Conservation (phyloP, 1,139 yeast genomes). For the Protomyces lactucae-debilis region DNA sequence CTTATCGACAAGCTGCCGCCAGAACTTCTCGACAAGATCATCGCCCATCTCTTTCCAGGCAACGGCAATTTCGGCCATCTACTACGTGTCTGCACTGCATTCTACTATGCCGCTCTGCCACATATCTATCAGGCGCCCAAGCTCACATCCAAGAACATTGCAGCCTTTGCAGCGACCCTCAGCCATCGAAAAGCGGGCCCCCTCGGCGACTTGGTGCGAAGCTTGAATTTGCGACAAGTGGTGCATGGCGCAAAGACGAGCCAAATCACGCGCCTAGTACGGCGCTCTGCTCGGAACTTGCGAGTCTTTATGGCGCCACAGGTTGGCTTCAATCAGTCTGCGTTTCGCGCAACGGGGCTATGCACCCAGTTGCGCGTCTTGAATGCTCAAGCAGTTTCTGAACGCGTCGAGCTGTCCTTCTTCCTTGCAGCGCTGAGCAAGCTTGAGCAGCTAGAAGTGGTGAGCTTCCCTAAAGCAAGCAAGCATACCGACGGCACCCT, state of each 20-base stretch:
- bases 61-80: slow-evolving; percentile 46
- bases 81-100: slow-evolving; percentile 56
- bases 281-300: slow-evolving; percentile 64
- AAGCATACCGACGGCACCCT: slow-evolving; percentile 29
- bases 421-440: slow-evolving; percentile 64
- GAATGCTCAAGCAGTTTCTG: slow-evolving; percentile 85
- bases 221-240: slow-evolving; percentile 66
- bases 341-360: slow-evolving; percentile 67
- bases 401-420: slow-evolving; percentile 76
- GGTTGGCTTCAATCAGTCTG: slow-evolving; percentile 88
- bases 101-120: slow-evolving; percentile 58
- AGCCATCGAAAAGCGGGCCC: slow-evolving; percentile 34
- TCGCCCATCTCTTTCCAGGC: slow-evolving; percentile 43
- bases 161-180: slow-evolving; percentile 66
- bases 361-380: slow-evolving; percentile 61
- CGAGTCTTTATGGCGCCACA: slow-evolving; percentile 82
- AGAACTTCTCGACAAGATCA: slow-evolving; percentile 56
- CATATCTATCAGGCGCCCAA: slow-evolving; percentile 59
- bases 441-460: slow-evolving; percentile 58
- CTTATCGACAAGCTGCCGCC: slow-evolving; percentile 44
- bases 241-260: slow-evolving; percentile 94
- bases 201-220: slow-evolving; percentile 38
- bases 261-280: slow-evolving; percentile 70
- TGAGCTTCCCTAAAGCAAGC: slow-evolving; percentile 86
- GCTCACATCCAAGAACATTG: slow-evolving; percentile 63